Conservation (phyloP, 192 early-diverging fungal species). For the Rhizophagus sp. region DNA sequence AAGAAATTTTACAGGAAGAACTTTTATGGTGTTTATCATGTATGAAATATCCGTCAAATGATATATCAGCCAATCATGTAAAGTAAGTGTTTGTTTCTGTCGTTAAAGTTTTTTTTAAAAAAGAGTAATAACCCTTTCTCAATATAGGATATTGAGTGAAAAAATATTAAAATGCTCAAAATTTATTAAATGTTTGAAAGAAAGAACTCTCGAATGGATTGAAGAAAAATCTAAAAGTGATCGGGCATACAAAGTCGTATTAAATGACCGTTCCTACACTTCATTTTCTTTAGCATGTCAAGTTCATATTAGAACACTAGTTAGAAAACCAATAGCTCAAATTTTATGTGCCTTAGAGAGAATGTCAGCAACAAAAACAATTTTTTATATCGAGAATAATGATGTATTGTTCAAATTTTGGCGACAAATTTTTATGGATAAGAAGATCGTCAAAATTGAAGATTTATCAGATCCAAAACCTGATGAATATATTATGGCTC, state of each 20-base stretch:
- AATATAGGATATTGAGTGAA: neutral
- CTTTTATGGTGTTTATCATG: slow-evolving; percentile 30
- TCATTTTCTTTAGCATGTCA: slow-evolving; percentile 26
- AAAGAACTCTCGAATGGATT: slow-evolving; percentile 4
- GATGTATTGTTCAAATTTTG: slow-evolving; percentile 23
- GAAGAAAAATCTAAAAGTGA: neutral
- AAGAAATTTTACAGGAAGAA: slow-evolving; percentile 28
- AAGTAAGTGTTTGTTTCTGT: neutral
- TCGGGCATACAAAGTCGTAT: neutral
- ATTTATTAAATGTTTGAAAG: slow-evolving; percentile 5
- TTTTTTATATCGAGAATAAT: neutral
- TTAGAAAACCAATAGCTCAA: slow-evolving; percentile 25
- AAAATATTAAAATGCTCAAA: neutral
- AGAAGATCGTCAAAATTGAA: slow-evolving; percentile 10
- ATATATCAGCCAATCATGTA: slow-evolving; percentile 13
- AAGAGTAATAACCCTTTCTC: no score
- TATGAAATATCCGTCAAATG: slow-evolving; percentile 26
- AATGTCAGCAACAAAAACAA: slow-evolving; percentile 6
- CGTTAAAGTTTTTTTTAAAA: neutral
- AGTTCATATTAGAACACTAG: slow-evolving; percentile 17
- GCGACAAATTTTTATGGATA: slow-evolving; percentile 12
- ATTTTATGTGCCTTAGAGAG: slow-evolving; percentile 18
- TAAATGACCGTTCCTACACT: neutral
- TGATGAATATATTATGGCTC: neutral
- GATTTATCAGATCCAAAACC: slow-evolving; percentile 21